Evolutionary conservation across 257 asterid genomes (phyloP), one percentile per base, ranked within the genome.

Genomic region (Solanum sitiens): DNA sequence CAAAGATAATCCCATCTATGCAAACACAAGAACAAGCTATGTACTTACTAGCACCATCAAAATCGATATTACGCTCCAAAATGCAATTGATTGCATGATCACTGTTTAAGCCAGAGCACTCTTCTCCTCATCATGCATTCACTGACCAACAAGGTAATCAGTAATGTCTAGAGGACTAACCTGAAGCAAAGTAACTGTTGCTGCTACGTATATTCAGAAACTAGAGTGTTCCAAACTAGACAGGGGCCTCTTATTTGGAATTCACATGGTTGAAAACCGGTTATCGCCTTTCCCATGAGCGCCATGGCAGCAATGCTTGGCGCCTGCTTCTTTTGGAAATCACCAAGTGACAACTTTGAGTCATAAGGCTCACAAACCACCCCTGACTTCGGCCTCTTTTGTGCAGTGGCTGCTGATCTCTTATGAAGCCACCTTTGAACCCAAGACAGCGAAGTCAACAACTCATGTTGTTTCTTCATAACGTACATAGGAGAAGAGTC

Each of bases 281-380:
- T 89, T 91, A 94, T 80, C 45, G 94, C 95, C 91, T 91, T 95
- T 67, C 93, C 94, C 98, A 94, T 90, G 88, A 94, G 83, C 5
- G 98, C 99, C 98, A 96, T 93, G 27, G 98, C 96, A 73, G 93
- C 97, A 79, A 93, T 91, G 94, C 99, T 95, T 2, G 99, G 98
- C 72, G 92, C 89, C 89, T 94, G 98, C 92, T 92, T 90, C 88
- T 91, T 94, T 83, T 90, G 90, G 53, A 89, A 84, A 83, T 90
- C 91, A 89, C 90, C 90, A 47, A 84, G 12, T 40, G 89, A 85
- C 75, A 89, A 40, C 79, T 92, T 93, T 39, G 92, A 89, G 35
- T 83, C 84, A 80, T 63, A 93, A 30, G 94, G 94, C 50, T 91
- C 93, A 90, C 93, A 89, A 85, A 89, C 72, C 12, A 89, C 92